phyloP scores from a whole-genome alignment of 2,329 filamentous ascomycete species.

The Eutypa lata region DNA sequence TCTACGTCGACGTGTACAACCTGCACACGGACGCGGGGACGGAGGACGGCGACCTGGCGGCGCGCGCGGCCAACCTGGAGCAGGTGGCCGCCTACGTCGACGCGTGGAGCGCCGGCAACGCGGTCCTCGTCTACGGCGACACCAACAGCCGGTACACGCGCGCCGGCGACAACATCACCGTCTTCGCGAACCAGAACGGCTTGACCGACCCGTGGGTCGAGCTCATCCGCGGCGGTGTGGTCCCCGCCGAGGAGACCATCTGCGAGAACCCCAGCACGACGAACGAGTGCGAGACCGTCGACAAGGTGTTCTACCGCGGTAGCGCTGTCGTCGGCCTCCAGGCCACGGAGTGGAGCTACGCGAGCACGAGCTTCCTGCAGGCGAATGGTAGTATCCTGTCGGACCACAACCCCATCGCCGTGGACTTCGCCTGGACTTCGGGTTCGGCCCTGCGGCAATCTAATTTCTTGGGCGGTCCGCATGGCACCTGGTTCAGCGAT shows the following conservation, averaged over 20 bases:
- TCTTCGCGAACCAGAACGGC: conserved; percentile 48
- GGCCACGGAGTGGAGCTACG: conserved; percentile 53
- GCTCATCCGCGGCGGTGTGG: conserved; percentile 44
- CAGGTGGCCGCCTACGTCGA: conserved; percentile 59
- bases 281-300: conserved; percentile 61
- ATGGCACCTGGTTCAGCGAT: conserved; percentile 56
- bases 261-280: conserved; percentile 57
- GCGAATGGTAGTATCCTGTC: conserved; percentile 53
- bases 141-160: conserved; percentile 64
- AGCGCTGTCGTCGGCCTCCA: conserved; percentile 42
- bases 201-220: conserved; percentile 61
- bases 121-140: conserved; percentile 63
- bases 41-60: conserved; percentile 47
- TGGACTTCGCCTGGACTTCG: conserved; percentile 47
- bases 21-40: conserved; percentile 64
- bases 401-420: conserved; percentile 63
- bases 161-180: conserved; percentile 46
- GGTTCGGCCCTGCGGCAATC: conserved; percentile 39
- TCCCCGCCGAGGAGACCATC: conserved; percentile 41
- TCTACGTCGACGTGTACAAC: conserved; percentile 64
- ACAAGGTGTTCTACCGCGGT: conserved; percentile 62
- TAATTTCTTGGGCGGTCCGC: conserved; percentile 43
- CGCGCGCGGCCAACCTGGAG: conserved; percentile 56
- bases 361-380: conserved; percentile 54
- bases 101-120: conserved; percentile 53